Base-by-base conservation (phyloP, 2,329 filamentous ascomycete species). In the Nemania bipapillata region DNA sequence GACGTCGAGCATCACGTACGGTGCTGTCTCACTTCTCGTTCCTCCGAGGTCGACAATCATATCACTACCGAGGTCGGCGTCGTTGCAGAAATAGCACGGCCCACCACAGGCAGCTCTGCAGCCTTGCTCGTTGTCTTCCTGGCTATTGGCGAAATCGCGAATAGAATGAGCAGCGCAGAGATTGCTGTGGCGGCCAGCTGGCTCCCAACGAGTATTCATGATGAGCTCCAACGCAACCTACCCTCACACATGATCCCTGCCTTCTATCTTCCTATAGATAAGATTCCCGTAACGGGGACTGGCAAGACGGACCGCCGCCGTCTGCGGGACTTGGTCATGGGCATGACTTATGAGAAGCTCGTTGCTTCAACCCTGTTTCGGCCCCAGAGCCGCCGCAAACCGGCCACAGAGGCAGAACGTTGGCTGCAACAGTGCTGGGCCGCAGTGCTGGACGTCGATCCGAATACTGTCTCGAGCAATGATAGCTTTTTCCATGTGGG, bases 401-500 rank as follows among this genome's bases (percentile, higher is more conserved):
- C 58, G 9, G 22, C 22, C 7, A 53, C 58, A 5, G 22, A 24
- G 32, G 22, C 28, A 8, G 28, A 53, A 64, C 60, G 20, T 30
- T n/a, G 8, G 37, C 28, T 56, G 20, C 67, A 22, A 35, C 47
- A 17, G 9, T 30, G 47, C 20, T 70, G 57, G 71, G 68, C 63
- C 35, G 24, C 24, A 8, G 32, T 60, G 24, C 63, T 65, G 7
- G n/a, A 24, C 24, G 22, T 45, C 9, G 35, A 45, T 15, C 52
- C 65, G 0, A 45, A 50, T 3, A 35, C 74, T 12, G 80, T 85
- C 22, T 77, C 79, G 4, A 65, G 77, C 2, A 78, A 83, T 12
- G 80, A 83, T 65, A 83, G 81, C 72, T 85, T 86, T 74, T 83
- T 85, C 75, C 78, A 77, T 0, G 75, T 84, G 0, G 84, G 84